These are phyloP conservation scores for Hypoxylon sp. DNA, from an alignment of 2,329 filamentous ascomycete genomes.

Conservation along the genomic window DNA sequence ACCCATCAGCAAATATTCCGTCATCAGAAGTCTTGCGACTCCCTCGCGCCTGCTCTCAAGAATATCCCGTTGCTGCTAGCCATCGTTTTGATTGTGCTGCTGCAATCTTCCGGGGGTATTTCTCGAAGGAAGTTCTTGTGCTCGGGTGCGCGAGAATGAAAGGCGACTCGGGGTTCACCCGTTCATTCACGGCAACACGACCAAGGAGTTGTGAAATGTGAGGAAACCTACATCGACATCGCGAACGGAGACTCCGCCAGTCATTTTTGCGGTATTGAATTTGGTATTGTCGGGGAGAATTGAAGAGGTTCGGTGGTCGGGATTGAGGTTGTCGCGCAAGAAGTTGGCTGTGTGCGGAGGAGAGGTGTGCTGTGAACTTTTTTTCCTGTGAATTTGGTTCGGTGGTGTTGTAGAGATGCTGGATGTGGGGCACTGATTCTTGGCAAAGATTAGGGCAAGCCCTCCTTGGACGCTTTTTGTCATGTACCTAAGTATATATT, in stretches of 20 bases:
- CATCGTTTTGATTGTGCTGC: constrained; percentile 8
- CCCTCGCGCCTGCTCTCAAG: constrained; percentile 77
- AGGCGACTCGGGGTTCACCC: not conserved
- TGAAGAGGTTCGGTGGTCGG: constrained; percentile 21
- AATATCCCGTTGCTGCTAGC: constrained; percentile 31
- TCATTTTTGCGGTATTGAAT: constrained; percentile 77
- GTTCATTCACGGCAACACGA: constrained; percentile 43
- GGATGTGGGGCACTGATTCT: constrained; percentile 43
- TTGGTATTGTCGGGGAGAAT: constrained; percentile 28
- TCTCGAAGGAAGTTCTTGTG: constrained; percentile 27
- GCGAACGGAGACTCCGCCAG: constrained; percentile 84
- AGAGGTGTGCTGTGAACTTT: constrained; percentile 41
- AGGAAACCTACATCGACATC: constrained; percentile 82
- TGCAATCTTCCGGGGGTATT: constrained; percentile 27
- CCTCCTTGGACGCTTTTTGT: constrained; percentile 7
- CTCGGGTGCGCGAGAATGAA: constrained; percentile 26
- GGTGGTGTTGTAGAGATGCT: constrained; percentile 27
- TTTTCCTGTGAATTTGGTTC: constrained; percentile 31
- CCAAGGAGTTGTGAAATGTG: constrained; percentile 48
- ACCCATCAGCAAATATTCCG: constrained; percentile 79
- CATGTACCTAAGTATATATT: not conserved
- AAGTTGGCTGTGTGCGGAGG: constrained; percentile 38
- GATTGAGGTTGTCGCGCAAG: constrained; percentile 30
- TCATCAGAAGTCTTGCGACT: constrained; percentile 80
- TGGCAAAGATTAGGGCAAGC: constrained; percentile 41